A percentile compares a stretch with the other conserved stretches of the same genome.
phyloP scores from a whole-genome alignment of 108 stramenopile genomes.

The Ochromonas danica region DNA sequence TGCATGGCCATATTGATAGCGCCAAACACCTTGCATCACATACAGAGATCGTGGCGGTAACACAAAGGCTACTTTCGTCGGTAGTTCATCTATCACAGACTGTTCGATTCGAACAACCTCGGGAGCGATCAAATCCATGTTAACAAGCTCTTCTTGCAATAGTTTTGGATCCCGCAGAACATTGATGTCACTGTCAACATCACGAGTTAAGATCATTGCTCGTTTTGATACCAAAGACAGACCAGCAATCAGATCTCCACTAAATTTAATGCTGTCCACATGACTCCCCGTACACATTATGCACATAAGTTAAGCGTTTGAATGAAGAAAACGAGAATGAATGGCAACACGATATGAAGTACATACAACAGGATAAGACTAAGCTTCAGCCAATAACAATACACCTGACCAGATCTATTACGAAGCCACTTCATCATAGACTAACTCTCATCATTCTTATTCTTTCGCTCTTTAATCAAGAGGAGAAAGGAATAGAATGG shows the following conservation, averaged over 20 bases:
- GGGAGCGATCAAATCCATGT: not conserved
- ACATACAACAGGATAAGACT: too few species aligned
- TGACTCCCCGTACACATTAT: conserved; percentile 53
- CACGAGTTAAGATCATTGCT: not conserved
- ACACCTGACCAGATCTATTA: too few species aligned
- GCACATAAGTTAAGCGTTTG: not conserved
- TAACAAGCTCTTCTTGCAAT: too few species aligned
- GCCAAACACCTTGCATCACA: not conserved
- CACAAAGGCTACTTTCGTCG: not conserved
- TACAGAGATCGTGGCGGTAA: not conserved
- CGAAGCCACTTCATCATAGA: too few species aligned
- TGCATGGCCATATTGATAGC: too few species aligned
- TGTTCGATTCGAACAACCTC: too few species aligned
- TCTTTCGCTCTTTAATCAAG: not conserved
- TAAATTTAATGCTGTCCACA: conserved; percentile 82
- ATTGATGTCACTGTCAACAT: too few species aligned
- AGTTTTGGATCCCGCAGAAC: too few species aligned
- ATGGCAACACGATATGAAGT: too few species aligned
- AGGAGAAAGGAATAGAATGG: not conserved
- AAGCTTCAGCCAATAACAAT: too few species aligned
- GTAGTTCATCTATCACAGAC: not conserved
- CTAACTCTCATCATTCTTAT: too few species aligned
- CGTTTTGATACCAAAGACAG: conserved; percentile 55
- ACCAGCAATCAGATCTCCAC: conserved; percentile 80
- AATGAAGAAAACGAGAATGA: not conserved